Base-by-base conservation (phyloP, 331 rosid species). In the Prunus yedoensis region DNA sequence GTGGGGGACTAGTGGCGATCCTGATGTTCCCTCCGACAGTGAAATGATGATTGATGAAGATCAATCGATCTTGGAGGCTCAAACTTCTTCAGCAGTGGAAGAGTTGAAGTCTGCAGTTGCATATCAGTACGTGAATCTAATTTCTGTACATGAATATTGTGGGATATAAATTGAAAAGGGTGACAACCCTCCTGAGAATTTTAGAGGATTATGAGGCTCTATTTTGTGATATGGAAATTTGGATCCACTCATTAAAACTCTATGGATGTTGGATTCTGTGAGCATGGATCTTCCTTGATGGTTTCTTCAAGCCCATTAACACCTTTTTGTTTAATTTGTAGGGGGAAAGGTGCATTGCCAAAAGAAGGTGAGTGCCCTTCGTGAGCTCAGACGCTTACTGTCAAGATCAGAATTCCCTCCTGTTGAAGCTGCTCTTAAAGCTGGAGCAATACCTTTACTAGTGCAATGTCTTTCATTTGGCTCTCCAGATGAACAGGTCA, bases 391-490 rank as follows among this genome's bases (percentile, higher is more conserved):
- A 75, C 96, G 93, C 57, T 80, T 95, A 66, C 75, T 95, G 62
- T 95, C 99, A 43, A 83, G 87, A 86, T 85, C 97, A 63, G 96
- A 89, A 79, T 92, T 83, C 79, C 99, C 99, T 84, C 97, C 94
- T n/a, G 83, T 89, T 79, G 97, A 95, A 73, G 83, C 91, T 74
- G 96, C 96, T 76, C 79, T 92, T 59, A 72, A 85, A 77, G 96
- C 97, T 65, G 97, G 99, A 73, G 97, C 92, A 41, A 74, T 95
- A 71, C 76, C 96, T 53, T 50, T 88, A 69, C 85, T 95, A 57
- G 94, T 86, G 73, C 97, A 92, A 58, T 92, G 97, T 85, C 97
- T 92, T 81, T 87, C 97, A 71, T 92, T 95, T 80, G 99, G 99
- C 54, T 89, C 97, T 71, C 93, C 92, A 23, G 99, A 95, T 77